Base-by-base conservation (phyloP, 306 rosid species). In the Geum urbanum region DNA sequence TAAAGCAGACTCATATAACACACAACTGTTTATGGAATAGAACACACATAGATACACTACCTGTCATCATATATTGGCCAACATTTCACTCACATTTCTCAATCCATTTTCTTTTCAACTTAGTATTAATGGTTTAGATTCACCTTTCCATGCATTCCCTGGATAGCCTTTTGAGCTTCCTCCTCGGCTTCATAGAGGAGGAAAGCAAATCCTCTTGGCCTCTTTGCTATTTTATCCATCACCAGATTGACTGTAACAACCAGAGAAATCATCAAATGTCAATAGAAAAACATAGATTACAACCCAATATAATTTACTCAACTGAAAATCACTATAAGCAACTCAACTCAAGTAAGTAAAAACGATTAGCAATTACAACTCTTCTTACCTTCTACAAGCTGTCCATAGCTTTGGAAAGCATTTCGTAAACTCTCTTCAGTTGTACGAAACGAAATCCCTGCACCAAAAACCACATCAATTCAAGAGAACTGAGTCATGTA, bases 141-240 rank as follows among this genome's bases (percentile, higher is more conserved):
- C 70, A 92, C 98, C 97, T 88, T 88, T 72, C 98, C 94, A 73
- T 92, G 98, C 98, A 92, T 85, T 76, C 97, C 96, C 20, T 90
- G 84, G 13, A 92, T 90, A 78, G 97, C 98, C 60, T 84, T 82
- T 49, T 73, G 89, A 27, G 98, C 88, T 66, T 87, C 96, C 71
- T 90, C 94, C 82, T 84, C 86, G 1, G 91, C 82, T 75, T 84
- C 89, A 64, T 92, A 92, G 37, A 81, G 86, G 50, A 92, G 88
- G 77, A 92, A 92, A 9, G 96, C 97, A 81, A 92, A 92, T 52
- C 98, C 98, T 83, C 97, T 90, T 20, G 97, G 97, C 80, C 98
- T 81, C 39, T 90, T 86, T 40, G 98, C 98, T 63, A 92, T 66
- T 81, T 72, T 90, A 84, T 92, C 98, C 98, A 92, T 92, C 85